Conservation (phyloP, 768 basidiomycete genomes). For the Pleurotus eryngii region DNA sequence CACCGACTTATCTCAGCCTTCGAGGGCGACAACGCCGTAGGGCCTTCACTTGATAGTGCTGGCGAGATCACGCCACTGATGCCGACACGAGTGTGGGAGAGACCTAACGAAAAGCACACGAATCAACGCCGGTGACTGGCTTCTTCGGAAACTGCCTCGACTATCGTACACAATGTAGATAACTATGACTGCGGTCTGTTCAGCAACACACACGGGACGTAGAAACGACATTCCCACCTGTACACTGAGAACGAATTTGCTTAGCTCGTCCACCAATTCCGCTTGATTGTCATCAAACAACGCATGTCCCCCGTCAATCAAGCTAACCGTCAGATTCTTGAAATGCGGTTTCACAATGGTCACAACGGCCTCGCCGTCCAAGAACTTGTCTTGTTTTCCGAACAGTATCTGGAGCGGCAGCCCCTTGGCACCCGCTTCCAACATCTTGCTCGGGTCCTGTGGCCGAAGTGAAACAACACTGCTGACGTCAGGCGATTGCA, state of each 20-base stretch:
- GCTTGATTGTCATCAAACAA: constrained; percentile 27
- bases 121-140: too few species aligned
- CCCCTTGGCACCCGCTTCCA: constrained; percentile 21
- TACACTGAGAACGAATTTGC: constrained; percentile 5
- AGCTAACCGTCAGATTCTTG: constrained; percentile 1
- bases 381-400: neutral
- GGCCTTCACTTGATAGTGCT: too few species aligned
- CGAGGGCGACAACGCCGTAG: too few species aligned
- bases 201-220: neutral
- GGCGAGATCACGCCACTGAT: too few species aligned
- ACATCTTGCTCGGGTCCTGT: constrained; percentile 23
- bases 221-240: neutral
- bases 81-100: too few species aligned
- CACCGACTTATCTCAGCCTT: too few species aligned
- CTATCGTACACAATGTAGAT: too few species aligned
- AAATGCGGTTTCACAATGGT: constrained; percentile 7
- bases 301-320: constrained; percentile 24
- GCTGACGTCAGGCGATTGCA: constrained; percentile 17
- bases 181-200: too few species aligned
- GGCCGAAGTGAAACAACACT: constrained; percentile 18
- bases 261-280: constrained; percentile 18
- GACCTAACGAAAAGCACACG: too few species aligned
- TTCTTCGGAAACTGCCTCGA: too few species aligned
- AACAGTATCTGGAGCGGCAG: constrained; percentile 24
- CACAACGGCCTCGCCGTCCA: neutral